Conservation (phyloP, 179 eudicot genomes). For the Monotropa hypopitys region DNA sequence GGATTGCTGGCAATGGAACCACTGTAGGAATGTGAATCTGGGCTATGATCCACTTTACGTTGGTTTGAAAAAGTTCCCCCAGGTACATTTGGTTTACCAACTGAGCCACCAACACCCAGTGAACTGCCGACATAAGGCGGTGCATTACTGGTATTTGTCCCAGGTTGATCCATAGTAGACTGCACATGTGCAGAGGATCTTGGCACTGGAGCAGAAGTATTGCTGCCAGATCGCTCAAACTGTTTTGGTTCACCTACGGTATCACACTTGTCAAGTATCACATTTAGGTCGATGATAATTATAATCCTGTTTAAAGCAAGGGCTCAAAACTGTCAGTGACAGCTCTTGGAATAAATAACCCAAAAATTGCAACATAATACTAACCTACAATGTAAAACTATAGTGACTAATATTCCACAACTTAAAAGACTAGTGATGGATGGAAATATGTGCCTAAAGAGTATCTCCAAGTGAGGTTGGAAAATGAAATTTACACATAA, state of each 20-base stretch:
- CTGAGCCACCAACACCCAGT: slow-evolving; percentile 12
- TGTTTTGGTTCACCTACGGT: slow-evolving; percentile 56
- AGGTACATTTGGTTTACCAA: slow-evolving; percentile 20
- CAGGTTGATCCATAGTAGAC: slow-evolving; percentile 26
- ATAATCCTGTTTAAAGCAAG: slow-evolving; percentile 44
- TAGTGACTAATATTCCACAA: background rate
- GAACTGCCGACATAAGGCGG: slow-evolving; percentile 22
- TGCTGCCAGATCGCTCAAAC: slow-evolving; percentile 8
- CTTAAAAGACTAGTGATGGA: background rate
- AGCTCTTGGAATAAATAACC: background rate
- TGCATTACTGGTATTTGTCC: slow-evolving; percentile 17
- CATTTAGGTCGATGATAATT: slow-evolving; percentile 42
- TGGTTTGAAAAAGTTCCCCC: slow-evolving; percentile 22
- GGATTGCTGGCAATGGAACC: slow-evolving; percentile 24
- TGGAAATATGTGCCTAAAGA: no score
- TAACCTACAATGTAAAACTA: background rate
- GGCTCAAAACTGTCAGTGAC: slow-evolving; percentile 3
- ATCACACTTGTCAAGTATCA: slow-evolving; percentile 46
- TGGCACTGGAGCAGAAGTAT: slow-evolving; percentile 18
- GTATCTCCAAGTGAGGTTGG: no score
- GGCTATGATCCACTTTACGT: slow-evolving; percentile 22
- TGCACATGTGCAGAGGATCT: slow-evolving; percentile 26
- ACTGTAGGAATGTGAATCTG: slow-evolving; percentile 30
- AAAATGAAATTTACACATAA: no score
- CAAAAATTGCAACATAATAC: background rate